Base-by-base conservation (phyloP, 495 filamentous ascomycete genomes). In the Mytilinidion resinicola region DNA sequence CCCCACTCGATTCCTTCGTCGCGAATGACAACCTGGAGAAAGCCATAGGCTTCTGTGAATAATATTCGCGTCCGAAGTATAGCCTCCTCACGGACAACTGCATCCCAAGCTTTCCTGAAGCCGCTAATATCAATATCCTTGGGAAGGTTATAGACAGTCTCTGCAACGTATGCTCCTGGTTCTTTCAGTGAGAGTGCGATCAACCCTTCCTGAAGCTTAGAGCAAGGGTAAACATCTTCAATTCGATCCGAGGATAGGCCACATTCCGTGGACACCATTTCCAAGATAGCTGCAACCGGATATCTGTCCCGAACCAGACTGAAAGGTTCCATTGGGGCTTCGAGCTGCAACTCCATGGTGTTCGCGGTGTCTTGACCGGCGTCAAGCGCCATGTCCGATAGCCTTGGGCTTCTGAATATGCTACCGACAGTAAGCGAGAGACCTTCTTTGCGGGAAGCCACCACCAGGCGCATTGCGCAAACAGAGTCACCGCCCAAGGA, bases 161-260 rank as follows among this genome's bases (percentile, higher is more conserved):
- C 60, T 1, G 67, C 68, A 12, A 78, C 67, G 53, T 78, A 80
- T 0, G 76, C 67, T 1, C 69, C 73, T 5, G 56, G 56, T 15
- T 74, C 65, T 48, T 68, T 74, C 34, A 60, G 70, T 3, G 78
- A 74, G 1, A 78, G 63, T 0, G 78, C 73, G 9, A 81, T 68
- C 3, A 84, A 70, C 25, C 75, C 80, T 54, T 82, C 80, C 62
- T 80, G 76, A 1, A 82, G 59, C 6, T 79, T 72, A 57, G 70
- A 85, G 67, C 81, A 85, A 1, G 82, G 82, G 58, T 85, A 86
- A 30, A 83, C 75, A 53, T 85, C 79, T 50, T 74, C 70, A n/a
- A n/a, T n/a, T n/a, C n/a, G n/a, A n/a, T n/a, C n/a, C n/a, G n/a
- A n/a, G n/a, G n/a, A n/a, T 87, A 73, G 0, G 69, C 50, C 21